Evolutionary conservation across 768 basidiomycete genomes (phyloP), one percentile per base, ranked within the genome.

Genomic region (Tulasnella calospora): DNA sequence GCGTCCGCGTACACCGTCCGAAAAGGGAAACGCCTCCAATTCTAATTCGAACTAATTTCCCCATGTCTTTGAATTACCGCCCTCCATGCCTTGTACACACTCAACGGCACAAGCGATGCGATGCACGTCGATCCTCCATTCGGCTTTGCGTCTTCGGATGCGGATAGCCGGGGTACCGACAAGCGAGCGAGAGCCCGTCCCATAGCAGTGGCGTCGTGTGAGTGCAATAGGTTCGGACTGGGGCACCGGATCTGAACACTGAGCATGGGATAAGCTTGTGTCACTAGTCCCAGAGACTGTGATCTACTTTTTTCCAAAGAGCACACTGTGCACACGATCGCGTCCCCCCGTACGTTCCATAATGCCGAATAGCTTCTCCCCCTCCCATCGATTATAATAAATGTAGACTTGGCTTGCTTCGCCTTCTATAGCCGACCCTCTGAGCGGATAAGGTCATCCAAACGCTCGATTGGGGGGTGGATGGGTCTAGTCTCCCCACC

Each of bases 381-480:
- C 44, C 44, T 71, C 35, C 38, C 71, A 73, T 73, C 71, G 46
- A 73, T 73, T 40, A 23, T 21, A 47, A 73, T 30, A 36, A 47
- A 73, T 73, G 46, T 73, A 40, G 71, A 73, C 38, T 73, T 27
- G 44, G 44, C 36, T n/a, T 2, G 38, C 71, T 73, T 47, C 38
- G 5, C 35, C 70, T 47, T 40, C 71, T 33, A 40, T 30, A 73
- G 36, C 35, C 40, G 33, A 41, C 30, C 21, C 40, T 71, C 70
- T 12, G n/a, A 67, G 30, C 33, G 61, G 61, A 67, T 67, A 67
- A 67, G 33, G 61, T 67, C 61, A n/a, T 51, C 21, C 51, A 51
- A 51, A 51, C 23, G n/a, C 61, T 67, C 61, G 61, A 67, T 67
- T 67, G 61, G 61, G 61, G 61, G n/a, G 13, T 67, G 61, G 61